Conservation (phyloP, 805 yeast genomes). For the Starmerella floris region DNA sequence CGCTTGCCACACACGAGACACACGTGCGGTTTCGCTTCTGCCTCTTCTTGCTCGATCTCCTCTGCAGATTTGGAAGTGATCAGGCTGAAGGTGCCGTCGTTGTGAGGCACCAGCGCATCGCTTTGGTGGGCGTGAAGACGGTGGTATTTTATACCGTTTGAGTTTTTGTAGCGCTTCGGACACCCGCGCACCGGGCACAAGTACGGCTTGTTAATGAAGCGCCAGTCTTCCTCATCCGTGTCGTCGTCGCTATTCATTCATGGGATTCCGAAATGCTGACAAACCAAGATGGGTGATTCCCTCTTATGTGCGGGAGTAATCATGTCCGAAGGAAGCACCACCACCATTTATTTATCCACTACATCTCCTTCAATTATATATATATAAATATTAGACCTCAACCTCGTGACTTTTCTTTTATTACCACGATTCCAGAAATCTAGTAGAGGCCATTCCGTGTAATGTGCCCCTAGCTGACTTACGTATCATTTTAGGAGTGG, state of each 20-base stretch:
- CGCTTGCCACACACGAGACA: constrained; percentile 97
- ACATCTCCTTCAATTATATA: too few species aligned
- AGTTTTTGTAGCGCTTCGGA: constrained; percentile 91
- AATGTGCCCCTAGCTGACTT: too few species aligned
- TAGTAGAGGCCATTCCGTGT: too few species aligned
- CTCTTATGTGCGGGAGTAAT: too few species aligned
- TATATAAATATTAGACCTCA: too few species aligned
- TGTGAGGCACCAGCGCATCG: constrained; percentile 74
- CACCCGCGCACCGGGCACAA: constrained; percentile 96
- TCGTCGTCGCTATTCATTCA: constrained; percentile 13
- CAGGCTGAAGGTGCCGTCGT: constrained; percentile 82
- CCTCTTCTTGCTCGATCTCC: constrained; percentile 18
- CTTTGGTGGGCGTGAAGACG: constrained; percentile 91
- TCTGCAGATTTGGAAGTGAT: constrained; percentile 87
- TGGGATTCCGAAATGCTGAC: background rate
- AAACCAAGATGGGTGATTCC: too few species aligned
- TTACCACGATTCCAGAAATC: too few species aligned
- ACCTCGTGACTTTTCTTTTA: too few species aligned
- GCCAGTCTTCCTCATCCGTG: constrained; percentile 20
- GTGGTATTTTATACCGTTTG: constrained; percentile 91
- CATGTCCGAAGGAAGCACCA: too few species aligned
- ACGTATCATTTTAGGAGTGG: too few species aligned
- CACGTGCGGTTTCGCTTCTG: constrained; percentile 63
- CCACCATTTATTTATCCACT: too few species aligned
- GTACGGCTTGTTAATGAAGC: constrained; percentile 60